Base-by-base conservation (phyloP, 495 filamentous ascomycete species). In the Pseudomonodictys pantanalensis region DNA sequence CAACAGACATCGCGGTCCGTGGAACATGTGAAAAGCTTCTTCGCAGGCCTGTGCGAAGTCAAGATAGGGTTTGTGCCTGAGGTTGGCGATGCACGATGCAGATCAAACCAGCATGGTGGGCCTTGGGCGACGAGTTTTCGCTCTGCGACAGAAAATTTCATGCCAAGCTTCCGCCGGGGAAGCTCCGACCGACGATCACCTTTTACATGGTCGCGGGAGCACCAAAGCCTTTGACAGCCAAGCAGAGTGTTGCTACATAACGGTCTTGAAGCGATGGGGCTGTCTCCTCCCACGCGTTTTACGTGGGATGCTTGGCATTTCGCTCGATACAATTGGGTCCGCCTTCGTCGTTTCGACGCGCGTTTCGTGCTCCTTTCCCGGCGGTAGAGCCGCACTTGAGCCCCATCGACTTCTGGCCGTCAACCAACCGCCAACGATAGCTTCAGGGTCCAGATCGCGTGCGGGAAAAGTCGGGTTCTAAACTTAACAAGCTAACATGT, bases 231-330 rank as follows among this genome's bases (percentile, higher is more conserved):
- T 26, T 4, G 23, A 47, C 43, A 54, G n/a, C 58, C 58, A 60
- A 60, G 50, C 50, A 26, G 12, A 11, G 29, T 18, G 18, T 39
- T 42, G 42, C 42, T 39, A 30, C 39, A 15, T 17, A 39, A 50
- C 17, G 23, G 58, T 60, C 49, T 48, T 32, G 42, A 47, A 60
- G 58, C 41, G 41, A 50, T 60, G 58, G 58, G 50, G 49, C 23
- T 49, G 17, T 3, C 25, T 12, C 22, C 39, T 53, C 39, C 15
- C 15, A 24, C 3, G 30, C 29, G 58, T 54, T 48, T 47, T 29
- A 39, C 58, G 58, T 60, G 58, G 49, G 58, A 46, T 60, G 50
- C 58, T 54, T 54, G 50, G 58, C 58, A 23, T 29, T 28, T 15
- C 20, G 3, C 9, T 18, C 47, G 28, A 25, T 33, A 30, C 49